Conservation (phyloP, 805 yeast genomes). For the Starmerella floricola region DNA sequence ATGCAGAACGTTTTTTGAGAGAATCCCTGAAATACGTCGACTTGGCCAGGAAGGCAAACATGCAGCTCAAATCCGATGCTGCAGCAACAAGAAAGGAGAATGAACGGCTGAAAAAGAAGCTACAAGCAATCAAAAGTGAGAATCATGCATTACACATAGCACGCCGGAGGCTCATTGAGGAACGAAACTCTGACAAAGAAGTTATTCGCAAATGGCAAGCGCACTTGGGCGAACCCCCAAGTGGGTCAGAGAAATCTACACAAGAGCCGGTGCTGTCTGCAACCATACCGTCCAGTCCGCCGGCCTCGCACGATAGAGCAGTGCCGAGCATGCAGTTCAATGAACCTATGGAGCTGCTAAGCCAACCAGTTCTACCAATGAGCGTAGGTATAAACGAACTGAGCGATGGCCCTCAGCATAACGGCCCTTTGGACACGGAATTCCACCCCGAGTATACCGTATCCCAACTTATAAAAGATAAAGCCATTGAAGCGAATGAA, state of each 20-base stretch:
- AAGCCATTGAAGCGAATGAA: no score
- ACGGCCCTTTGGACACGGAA: no score
- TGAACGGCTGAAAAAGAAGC: not conserved
- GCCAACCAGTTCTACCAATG: conserved; percentile 10
- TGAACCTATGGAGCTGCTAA: not conserved
- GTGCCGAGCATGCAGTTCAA: not conserved
- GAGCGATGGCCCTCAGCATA: no score
- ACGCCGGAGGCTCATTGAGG: not conserved
- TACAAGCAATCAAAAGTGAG: not conserved
- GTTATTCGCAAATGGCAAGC: conserved; percentile 8
- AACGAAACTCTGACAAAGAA: conserved; percentile 9
- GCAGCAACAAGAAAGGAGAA: not conserved
- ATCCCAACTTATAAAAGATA: no score
- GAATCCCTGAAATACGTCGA: no score
- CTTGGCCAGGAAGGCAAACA: no score
- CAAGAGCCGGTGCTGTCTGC: not conserved
- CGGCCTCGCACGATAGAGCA: not conserved
- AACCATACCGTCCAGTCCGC: conserved; percentile 9
- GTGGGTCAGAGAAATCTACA: conserved; percentile 6
- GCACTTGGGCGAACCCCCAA: not conserved
- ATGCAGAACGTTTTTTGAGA: no score
- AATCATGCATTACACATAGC: conserved; percentile 7
- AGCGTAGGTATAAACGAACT: conserved; percentile 6
- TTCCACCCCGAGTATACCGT: no score
- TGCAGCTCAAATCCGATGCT: no score